A percentile compares a stretch with the other conserved stretches of the same genome.
Evolutionary conservation across 2,329 filamentous ascomycete genomes (phyloP).

Genomic region (Cladophialophora psammophila): DNA sequence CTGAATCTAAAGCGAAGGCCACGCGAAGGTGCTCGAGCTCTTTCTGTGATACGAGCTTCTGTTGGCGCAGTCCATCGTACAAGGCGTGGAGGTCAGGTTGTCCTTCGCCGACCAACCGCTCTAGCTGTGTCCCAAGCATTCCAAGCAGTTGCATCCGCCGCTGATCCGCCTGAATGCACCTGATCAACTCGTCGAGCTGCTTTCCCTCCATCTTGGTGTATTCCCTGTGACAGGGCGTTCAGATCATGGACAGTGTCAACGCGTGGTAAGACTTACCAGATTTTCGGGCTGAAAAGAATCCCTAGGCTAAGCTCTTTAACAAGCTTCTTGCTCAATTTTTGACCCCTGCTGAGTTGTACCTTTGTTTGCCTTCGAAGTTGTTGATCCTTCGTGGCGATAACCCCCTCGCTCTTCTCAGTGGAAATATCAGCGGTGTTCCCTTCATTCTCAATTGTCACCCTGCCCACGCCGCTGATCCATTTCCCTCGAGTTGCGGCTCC

Average conservation of each 20-base stretch:
- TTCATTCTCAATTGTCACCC: constrained; percentile 6
- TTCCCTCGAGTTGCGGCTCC: neutral
- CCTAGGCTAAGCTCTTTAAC: constrained; percentile 18
- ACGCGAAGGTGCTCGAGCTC: constrained; percentile 31
- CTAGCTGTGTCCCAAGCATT: neutral
- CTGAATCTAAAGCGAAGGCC: constrained; percentile 18
- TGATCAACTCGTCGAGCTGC: neutral
- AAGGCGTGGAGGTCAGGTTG: neutral
- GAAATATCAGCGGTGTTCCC: neutral
- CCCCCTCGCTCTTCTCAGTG: neutral
- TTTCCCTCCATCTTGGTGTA: neutral
- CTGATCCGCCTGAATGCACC: neutral
- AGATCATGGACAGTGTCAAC: neutral
- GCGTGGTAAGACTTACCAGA: constrained; percentile 26
- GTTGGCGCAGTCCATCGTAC: neutral
- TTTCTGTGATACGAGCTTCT: constrained; percentile 13
- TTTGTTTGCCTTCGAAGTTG: constrained; percentile 10
- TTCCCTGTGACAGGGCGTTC: neutral
- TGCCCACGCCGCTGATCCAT: constrained; percentile 11
- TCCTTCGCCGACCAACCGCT: neutral
- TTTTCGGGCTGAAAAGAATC: constrained; percentile 27
- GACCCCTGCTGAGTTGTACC: constrained; percentile 26
- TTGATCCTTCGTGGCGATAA: constrained; percentile 4
- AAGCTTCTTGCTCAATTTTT: constrained; percentile 29
- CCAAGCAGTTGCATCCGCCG: neutral